These are phyloP conservation scores for Ophiocordyceps camponoti-rufipedis DNA, from an alignment of 2,329 filamentous ascomycete genomes.

Conservation along the genomic window DNA sequence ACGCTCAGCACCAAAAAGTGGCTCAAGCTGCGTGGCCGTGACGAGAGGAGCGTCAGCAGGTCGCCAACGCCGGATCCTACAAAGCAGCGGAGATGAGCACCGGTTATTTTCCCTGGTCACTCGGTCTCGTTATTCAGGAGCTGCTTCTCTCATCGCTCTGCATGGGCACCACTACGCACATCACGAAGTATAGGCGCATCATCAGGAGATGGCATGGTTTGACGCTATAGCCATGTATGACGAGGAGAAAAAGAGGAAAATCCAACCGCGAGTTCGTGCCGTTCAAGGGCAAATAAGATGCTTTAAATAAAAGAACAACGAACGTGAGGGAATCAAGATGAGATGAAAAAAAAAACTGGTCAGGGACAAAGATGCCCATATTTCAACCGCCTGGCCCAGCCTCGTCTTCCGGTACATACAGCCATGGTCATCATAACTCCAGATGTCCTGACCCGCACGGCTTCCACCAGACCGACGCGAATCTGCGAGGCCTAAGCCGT, in stretches of 20 bases:
- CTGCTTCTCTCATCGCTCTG: background rate
- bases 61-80: constrained; percentile 71
- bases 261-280: background rate
- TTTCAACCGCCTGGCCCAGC: background rate
- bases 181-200: no score
- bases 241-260: background rate
- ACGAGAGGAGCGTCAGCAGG: constrained; percentile 63
- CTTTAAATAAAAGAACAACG: background rate
- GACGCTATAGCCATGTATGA: background rate
- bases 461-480: background rate
- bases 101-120: background rate
- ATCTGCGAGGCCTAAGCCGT: background rate
- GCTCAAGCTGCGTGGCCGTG: constrained; percentile 68
- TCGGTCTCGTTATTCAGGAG: background rate
- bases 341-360: background rate
- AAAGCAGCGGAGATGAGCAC: background rate
- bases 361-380: background rate
- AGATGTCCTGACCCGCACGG: no score
- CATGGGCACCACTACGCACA: no score
- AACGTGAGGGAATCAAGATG: background rate
- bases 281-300: background rate
- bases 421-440: no score
- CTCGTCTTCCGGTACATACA: background rate
- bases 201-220: no score
- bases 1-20: constrained; percentile 90